Evolutionary conservation across 1,284 basidiomycete species (phyloP), one percentile per base, ranked within the genome.

Genomic region (Ganoderma lingzhi): DNA sequence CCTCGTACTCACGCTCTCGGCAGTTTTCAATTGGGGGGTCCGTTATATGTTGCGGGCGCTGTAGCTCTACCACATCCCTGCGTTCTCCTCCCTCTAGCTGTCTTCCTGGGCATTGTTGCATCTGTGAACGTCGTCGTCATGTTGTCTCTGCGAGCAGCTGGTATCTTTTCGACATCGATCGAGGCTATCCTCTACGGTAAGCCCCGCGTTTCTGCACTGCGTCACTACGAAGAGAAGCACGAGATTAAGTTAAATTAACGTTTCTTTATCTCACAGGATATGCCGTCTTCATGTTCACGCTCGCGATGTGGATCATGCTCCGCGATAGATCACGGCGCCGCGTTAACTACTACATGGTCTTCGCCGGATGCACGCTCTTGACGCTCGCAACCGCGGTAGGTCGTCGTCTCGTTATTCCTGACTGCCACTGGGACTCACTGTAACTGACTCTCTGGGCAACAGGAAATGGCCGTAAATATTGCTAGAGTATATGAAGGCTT

Each of bases 151-250:
- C 65, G 60, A 10, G 75, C 68, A 55, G 77, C 75, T 10, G 72
- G 70, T 19, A 71, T 79, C 55, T 62, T 77, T 58, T 76, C 78
- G 17, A 78, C 75, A 2, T 69, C 71, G 30, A 28, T 78, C 12
- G 77, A 79, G 69, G 76, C 66, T 23, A 73, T 78, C n/a, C 72
- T 79, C 30, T 78, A 76, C 63, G 78, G 77, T 77, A 45, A 41
- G 75, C 45, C 30, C 14, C 32, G 6, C 17, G 6, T 32, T n/a
- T 17, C 23, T 53, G 23, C 48, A 10, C 14, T 3, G 32, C 2
- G 17, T 12, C 8, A 3, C 37, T 48, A 23, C 28, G 28, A 55
- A 55, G 53, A 23, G 61, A 60, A 37, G 55, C 19, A 32, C 39
- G 4, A 14, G 44, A 42, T 8, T 65, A 32, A 59, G 8, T 42